Base-by-base conservation (phyloP, 2,329 filamentous ascomycete species). In the Cladosporium austrohemisphaericum region DNA sequence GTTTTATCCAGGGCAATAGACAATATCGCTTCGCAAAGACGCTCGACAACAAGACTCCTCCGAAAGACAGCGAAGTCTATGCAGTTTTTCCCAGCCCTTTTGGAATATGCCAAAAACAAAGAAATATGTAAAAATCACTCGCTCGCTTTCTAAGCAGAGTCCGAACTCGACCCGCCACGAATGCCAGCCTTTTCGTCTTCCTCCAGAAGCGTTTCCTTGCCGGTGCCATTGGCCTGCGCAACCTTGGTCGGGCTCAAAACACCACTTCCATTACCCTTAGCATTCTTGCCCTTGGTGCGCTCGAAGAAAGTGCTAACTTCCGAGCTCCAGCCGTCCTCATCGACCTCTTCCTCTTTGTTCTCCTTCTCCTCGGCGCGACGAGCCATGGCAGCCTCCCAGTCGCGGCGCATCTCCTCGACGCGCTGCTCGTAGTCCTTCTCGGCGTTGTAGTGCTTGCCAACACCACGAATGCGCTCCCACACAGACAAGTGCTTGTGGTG, bases 401-500 rank as follows among this genome's bases (percentile, higher is more conserved):
- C 73, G 3, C 65, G 65, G 43, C 81, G 76, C 79, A 95, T 86
- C 66, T 96, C 92, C 60, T 84, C 78, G 55, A 96, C 86, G 32
- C 63, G 91, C 66, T 84, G 77, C 72, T 86, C 80, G 73, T 86
- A 88, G 75, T 97, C 92, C 43, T 84, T 73, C 55, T 88, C 83
- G 6, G 90, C 82, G 68, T 96, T 76, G 74, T 96, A 97, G 65
- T 79, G 67, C 76, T 93, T 94, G 68, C 85, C 83, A 14, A 86
- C 78, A 44, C 89, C 90, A 48, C 80, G 78, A 55, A 88, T 69
- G 54, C 88, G 84, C 77, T 97, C 92, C 86, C 88, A 97, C 44
- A 91, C 67, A 5, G 86, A 92, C 55, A 97, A 74, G 65, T 97
- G 92, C 68, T 86, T 50, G 40, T 88, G 85, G 76, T 97, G 90